Conservation (phyloP, 352 stramenopile species). For the Phytophthora boehmeriae region DNA sequence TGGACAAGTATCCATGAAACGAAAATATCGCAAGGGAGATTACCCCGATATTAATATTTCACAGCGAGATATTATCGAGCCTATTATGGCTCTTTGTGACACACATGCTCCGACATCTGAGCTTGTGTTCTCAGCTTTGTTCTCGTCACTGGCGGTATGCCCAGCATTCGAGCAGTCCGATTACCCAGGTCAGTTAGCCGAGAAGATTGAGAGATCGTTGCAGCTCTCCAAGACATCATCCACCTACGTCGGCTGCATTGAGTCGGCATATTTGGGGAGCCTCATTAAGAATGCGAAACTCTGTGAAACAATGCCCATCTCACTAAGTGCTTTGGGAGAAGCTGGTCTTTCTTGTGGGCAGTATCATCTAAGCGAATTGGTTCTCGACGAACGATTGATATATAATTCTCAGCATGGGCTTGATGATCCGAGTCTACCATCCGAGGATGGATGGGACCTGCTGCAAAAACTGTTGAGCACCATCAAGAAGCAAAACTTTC, state of each 20-base stretch:
- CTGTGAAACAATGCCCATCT: conserved; percentile 39
- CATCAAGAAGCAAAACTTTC: conserved; percentile 68
- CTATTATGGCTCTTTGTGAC: conserved; percentile 67
- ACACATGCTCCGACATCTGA: conserved; percentile 51
- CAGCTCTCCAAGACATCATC: conserved; percentile 32
- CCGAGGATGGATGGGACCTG: conserved; percentile 59
- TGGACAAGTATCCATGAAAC: conserved; percentile 63
- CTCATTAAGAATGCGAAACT: conserved; percentile 40
- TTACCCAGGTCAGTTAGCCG: conserved; percentile 13
- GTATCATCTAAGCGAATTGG: conserved; percentile 61
- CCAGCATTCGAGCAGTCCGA: conserved; percentile 36
- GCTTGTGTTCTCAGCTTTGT: conserved; percentile 48
- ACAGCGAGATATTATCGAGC: conserved; percentile 64
- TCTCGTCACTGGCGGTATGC: conserved; percentile 48
- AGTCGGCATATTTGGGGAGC: conserved; percentile 56
- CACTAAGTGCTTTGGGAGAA: conserved; percentile 47
- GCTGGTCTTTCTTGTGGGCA: conserved; percentile 68
- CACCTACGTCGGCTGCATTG: conserved; percentile 40
- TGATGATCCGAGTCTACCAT: conserved; percentile 1
- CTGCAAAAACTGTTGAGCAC: conserved; percentile 76
- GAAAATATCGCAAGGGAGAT: conserved; percentile 73
- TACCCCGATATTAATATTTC: conserved; percentile 86
- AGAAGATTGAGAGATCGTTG: conserved; percentile 28
- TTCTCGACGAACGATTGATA: conserved; percentile 72
- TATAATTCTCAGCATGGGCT: conserved; percentile 18